Evolutionary conservation across 192 early-diverging fungal species (phyloP), one percentile per base, ranked within the genome.

Genomic region (Coemansia sp.): DNA sequence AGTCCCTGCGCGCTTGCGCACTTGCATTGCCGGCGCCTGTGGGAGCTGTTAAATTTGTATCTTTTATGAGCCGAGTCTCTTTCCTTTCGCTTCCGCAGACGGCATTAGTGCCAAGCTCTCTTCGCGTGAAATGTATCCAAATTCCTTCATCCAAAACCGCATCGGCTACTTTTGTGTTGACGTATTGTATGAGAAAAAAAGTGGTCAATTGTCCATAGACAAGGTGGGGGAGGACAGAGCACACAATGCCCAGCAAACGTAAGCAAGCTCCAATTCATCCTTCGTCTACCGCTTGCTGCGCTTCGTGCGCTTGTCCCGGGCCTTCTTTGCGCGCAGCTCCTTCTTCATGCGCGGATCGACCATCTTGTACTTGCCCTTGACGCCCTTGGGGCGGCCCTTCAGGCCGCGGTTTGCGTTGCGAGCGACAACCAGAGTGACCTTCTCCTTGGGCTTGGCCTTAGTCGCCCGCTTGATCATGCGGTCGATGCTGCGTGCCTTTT

Each of bases 361-460:
- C 96, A 98, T 98, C 90, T 90, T 91, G 82, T 95, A 96, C 62
- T 90, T 82, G 73, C 97, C 97, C 88, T 98, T 99, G 77, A 98
- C 90, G 66, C 97, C 97, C 78, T 90, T 91, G 8, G 97, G 97
- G 31, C 97, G 87, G 25, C 97, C 97, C 73, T 95, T 83, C 59
- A 92, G 71, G 59, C 89, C 94, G 41, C 86, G 87, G 77, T 95
- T 93, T 33, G 68, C 58, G 45, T 92, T 89, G 59, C 84, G 88
- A 26, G 97, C 97, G 42, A 99, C 96, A 57, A 99, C 95, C n/a
- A 97, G 64, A 61, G 90, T 85, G 36, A 88, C 75, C 71, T 93
- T 90, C 71, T 90, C 86, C 69, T 89, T 90, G 34, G 84, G 89
- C 77, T 91, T 90, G 41, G 66, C 70, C 79, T 93, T 92, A 28